phyloP scores from a whole-genome alignment of 257 asterid genomes.

The Nicotiana otophora region DNA sequence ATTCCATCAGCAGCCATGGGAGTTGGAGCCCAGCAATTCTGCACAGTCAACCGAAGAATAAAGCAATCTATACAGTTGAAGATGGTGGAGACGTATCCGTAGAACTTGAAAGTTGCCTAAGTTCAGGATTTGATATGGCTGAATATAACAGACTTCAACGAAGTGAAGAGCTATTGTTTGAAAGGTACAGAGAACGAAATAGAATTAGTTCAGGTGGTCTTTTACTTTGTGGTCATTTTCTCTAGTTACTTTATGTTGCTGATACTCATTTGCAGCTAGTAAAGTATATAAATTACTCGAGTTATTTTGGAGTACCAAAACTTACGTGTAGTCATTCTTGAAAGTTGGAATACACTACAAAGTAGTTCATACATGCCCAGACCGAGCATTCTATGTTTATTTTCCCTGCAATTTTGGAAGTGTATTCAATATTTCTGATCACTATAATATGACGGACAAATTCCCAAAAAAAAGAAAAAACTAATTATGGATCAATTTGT shows the following conservation, averaged over 20 bases:
- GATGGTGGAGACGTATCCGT: slow-evolving; percentile 10
- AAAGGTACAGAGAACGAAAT: slow-evolving; percentile 48
- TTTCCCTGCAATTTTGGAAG: background rate
- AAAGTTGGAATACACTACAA: background rate
- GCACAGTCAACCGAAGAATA: slow-evolving; percentile 8
- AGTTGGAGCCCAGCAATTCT: slow-evolving; percentile 54
- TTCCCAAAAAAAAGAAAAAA: background rate
- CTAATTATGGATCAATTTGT: too few relatives aligned
- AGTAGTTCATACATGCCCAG: background rate
- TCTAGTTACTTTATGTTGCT: slow-evolving; percentile 14
- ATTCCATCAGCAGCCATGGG: slow-evolving; percentile 59
- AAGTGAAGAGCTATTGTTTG: slow-evolving; percentile 56
- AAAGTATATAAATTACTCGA: background rate
- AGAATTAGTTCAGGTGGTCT: slow-evolving; percentile 66
- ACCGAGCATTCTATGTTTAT: background rate
- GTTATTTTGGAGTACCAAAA: background rate
- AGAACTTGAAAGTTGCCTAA: slow-evolving; percentile 14
- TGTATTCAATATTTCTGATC: background rate
- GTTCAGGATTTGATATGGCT: slow-evolving; percentile 48
- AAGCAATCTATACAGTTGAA: slow-evolving; percentile 4
- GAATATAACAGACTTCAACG: slow-evolving; percentile 36
- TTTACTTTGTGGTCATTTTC: slow-evolving; percentile 43
- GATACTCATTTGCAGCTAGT: background rate
- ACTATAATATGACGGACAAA: background rate
- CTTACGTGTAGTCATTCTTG: background rate